phyloP scores from a whole-genome alignment of 1,284 basidiomycete species.

The Cerioporus squamosus region DNA sequence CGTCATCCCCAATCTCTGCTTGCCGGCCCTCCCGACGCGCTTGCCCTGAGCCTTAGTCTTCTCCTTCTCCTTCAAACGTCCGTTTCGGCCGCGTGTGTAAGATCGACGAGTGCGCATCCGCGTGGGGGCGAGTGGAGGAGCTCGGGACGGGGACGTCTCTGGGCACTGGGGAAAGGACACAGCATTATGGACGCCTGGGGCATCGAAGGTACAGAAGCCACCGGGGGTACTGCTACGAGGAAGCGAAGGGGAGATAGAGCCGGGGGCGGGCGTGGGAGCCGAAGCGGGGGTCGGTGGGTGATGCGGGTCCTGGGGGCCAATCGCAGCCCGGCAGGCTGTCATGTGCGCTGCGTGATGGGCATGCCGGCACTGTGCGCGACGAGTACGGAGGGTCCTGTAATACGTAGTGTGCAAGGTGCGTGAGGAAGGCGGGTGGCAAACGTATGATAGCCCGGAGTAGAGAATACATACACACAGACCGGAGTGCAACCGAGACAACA shows the following conservation, averaged over 20 bases:
- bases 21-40: neutral
- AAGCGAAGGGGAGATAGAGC: conserved; percentile 15
- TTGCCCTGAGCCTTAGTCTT: neutral
- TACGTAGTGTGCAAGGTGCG: neutral
- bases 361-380: neutral
- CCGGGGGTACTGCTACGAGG: conserved; percentile 11
- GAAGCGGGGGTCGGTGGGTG: neutral
- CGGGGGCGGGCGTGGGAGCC: conserved; percentile 8
- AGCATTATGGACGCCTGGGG: too few species aligned
- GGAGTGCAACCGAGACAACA: neutral
- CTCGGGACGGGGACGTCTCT: too few species aligned
- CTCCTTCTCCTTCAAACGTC: too few species aligned
- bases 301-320: neutral
- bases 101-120: too few species aligned
- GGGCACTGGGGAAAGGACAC: too few species aligned
- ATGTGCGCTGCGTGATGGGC: neutral
- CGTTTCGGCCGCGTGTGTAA: too few species aligned
- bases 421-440: neutral
- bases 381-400: too few species aligned
- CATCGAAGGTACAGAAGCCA: conserved; percentile 3
- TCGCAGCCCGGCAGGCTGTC: neutral
- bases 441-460: conserved; percentile 3
- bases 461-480: conserved; percentile 5
- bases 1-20: neutral
- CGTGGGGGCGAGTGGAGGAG: too few species aligned